Base-by-base conservation (phyloP, 2,329 filamentous ascomycete genomes). In the Didymella pinodella region DNA sequence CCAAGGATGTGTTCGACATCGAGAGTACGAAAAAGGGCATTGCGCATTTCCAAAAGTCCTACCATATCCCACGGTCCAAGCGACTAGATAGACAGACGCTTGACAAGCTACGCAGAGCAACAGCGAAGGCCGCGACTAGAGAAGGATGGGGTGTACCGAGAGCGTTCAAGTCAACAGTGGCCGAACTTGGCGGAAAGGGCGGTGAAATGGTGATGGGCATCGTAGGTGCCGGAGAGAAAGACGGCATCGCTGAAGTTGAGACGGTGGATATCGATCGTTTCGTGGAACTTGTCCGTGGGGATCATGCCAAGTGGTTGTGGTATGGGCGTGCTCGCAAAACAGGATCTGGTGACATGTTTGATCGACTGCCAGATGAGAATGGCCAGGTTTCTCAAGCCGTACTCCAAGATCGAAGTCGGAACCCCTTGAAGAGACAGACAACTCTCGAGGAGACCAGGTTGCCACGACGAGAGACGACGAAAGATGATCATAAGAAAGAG, bases 181-280 rank as follows among this genome's bases (percentile, higher is more conserved):
- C 91, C 18, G 95, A 97, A 77, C 87, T 99, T 38, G 92, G 92
- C 66, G 94, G 95, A 14, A 97, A 97, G 75, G 90, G 94, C 52
- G 93, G 93, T 47, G 94, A 97, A 75, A 91, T 97, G 79, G 90
- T 97, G 46, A 92, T 96, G 82, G 93, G 92, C n/a, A 96, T 96
- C 83, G 93, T 97, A 6, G 90, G 90, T 26, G 79, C 81, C 32
- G 88, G 90, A 47, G 93, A 96, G 67, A 96, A 96, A 77, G 92
- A 89, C 55, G 92, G 92, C 3, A 93, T 98, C 65, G 90, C 91
- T 4, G 94, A 97, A 68, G 89, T 97, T 34, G 95, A 99, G 78
- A 98, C 93, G 0, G 83, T 92, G 10, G 93, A 98, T 70, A 87
- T 97, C 53, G 93, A 96, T 67, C 88, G 84, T 45, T 96, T 98